Evolutionary conservation across 441 rosid genomes (phyloP).

Genomic region (Geranium incanum): DNA sequence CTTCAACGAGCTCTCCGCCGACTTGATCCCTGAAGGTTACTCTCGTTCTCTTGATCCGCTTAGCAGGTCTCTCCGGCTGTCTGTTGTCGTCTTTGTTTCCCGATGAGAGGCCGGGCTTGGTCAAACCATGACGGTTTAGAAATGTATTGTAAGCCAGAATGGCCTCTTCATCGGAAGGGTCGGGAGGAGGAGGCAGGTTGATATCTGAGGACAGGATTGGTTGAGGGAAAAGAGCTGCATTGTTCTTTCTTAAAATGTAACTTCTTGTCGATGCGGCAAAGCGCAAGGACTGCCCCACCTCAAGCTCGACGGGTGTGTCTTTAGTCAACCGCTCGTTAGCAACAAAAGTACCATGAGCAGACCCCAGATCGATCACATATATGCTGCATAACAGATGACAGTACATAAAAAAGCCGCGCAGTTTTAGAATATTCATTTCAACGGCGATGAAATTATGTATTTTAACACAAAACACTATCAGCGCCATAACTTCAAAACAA

Average conservation of each 20-base stretch:
- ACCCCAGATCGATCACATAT: slow-evolving; percentile 87
- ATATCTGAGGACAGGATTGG: slow-evolving; percentile 56
- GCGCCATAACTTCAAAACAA: neutral
- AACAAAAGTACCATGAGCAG: slow-evolving; percentile 94
- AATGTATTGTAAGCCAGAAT: slow-evolving; percentile 77
- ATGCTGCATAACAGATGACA: slow-evolving; percentile 39
- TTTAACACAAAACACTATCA: neutral
- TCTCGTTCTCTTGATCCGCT: slow-evolving; percentile 52
- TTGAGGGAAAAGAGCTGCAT: slow-evolving; percentile 69
- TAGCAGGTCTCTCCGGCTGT: slow-evolving; percentile 35
- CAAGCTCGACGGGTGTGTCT: slow-evolving; percentile 82
- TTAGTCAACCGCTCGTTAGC: slow-evolving; percentile 80
- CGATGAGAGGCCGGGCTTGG: slow-evolving; percentile 30
- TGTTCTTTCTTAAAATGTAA: slow-evolving; percentile 70
- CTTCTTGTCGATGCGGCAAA: slow-evolving; percentile 91
- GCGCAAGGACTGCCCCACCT: slow-evolving; percentile 83
- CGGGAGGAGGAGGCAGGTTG: slow-evolving; percentile 66
- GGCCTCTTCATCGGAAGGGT: slow-evolving; percentile 79
- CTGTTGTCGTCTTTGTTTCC: slow-evolving; percentile 29
- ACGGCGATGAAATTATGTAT: neutral
- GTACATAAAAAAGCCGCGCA: slow-evolving; percentile 7
- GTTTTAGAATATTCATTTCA: slow-evolving; percentile 14
- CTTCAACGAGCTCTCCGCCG: slow-evolving; percentile 84
- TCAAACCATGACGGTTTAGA: slow-evolving; percentile 69
- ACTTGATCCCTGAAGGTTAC: slow-evolving; percentile 74